Evolutionary conservation across 2,329 filamentous ascomycete species (phyloP).

Genomic region (Aureobasidium vineae): DNA sequence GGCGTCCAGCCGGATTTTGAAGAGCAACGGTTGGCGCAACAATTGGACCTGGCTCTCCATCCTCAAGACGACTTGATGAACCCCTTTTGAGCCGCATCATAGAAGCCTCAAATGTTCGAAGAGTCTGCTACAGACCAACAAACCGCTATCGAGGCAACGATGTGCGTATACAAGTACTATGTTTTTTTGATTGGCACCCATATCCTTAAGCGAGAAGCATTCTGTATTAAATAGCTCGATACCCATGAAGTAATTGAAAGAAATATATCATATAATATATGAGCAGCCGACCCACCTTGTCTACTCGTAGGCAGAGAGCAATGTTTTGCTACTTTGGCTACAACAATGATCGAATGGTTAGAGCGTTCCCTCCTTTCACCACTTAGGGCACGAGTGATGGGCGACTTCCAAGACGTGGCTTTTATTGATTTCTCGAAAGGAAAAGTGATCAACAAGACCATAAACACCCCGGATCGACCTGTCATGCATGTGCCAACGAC

Average conservation of each 20-base stretch:
- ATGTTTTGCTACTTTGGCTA: neutral
- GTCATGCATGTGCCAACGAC: constrained; percentile 1
- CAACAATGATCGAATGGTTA: neutral
- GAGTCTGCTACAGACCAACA: neutral
- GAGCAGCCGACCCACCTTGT: neutral
- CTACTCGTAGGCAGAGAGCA: too few species aligned
- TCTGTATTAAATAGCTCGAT: constrained; percentile 17
- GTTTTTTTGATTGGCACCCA: neutral
- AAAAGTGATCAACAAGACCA: constrained; percentile 11
- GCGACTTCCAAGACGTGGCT: constrained; percentile 13
- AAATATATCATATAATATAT: constrained; percentile 1
- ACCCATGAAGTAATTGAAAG: constrained; percentile 18
- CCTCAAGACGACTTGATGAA: constrained; percentile 9
- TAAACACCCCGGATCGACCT: constrained; percentile 12
- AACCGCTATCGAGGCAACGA: neutral
- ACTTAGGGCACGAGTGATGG: neutral
- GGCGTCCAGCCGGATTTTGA: constrained; percentile 35
- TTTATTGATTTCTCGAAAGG: constrained; percentile 14
- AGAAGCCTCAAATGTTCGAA: neutral
- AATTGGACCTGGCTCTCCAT: constrained; percentile 29
- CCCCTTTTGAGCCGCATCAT: neutral
- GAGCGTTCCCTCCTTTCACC: neutral
- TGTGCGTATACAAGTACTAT: constrained; percentile 7
- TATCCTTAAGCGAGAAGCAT: constrained; percentile 13
- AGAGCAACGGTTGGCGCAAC: constrained; percentile 40